These are phyloP conservation scores for Metrosideros polymorpha DNA, from an alignment of 441 rosid species.

Conservation along the genomic window DNA sequence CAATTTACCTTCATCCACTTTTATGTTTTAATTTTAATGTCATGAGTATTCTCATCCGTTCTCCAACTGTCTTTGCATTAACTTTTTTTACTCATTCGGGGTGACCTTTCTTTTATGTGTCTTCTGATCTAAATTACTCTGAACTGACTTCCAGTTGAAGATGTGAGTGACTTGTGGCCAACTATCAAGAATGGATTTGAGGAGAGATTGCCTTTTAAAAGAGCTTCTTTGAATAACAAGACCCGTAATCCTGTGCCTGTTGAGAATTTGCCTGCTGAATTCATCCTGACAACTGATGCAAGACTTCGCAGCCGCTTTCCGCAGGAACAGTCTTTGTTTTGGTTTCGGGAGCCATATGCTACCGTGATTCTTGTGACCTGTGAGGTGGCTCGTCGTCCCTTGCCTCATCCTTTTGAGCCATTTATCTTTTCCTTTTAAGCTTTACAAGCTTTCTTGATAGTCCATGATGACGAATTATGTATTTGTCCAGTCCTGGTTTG, in stretches of 20 bases:
- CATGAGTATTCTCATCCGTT: background rate
- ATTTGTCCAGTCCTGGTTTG: background rate
- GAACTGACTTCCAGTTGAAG: conserved; percentile 56
- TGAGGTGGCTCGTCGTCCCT: conserved; percentile 46
- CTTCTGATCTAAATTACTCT: conserved; percentile 2
- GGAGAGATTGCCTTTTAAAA: conserved; percentile 59
- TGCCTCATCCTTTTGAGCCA: background rate
- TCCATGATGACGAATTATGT: background rate
- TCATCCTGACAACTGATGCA: conserved; percentile 82
- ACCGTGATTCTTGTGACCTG: conserved; percentile 91
- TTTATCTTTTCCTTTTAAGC: background rate
- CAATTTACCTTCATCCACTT: background rate
- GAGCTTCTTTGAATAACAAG: conserved; percentile 80
- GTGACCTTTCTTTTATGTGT: background rate
- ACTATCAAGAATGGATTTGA: conserved; percentile 62
- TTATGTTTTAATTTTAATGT: background rate
- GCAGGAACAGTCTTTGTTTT: conserved; percentile 74
- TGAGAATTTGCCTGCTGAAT: conserved; percentile 75
- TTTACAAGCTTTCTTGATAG: background rate
- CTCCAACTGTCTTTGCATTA: background rate
- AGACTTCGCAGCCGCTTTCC: conserved; percentile 95
- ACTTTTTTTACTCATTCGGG: background rate
- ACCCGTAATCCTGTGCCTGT: conserved; percentile 76
- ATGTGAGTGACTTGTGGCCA: conserved; percentile 96
- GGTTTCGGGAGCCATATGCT: conserved; percentile 97